Conservation (phyloP, 768 basidiomycete species). For the Lactarius hatsudake region DNA sequence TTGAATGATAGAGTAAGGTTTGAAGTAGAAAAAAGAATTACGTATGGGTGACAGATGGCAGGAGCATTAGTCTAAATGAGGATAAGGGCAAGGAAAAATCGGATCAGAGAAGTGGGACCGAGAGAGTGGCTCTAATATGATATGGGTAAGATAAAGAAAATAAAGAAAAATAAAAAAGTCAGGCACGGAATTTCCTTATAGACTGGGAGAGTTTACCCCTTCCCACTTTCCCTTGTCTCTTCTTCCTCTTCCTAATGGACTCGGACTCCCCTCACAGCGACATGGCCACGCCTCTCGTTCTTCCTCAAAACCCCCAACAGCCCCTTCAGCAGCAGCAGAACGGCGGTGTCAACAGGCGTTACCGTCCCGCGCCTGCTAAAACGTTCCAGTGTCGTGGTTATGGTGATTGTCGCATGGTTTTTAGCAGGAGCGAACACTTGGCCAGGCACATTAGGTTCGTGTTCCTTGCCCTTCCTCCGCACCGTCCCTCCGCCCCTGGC, state of each 20-base stretch:
- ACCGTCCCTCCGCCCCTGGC: slow-evolving; percentile 27
- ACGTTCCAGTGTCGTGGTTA: slow-evolving; percentile 95
- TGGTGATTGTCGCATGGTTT: slow-evolving; percentile 96
- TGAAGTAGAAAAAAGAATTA: slow-evolving; percentile 1
- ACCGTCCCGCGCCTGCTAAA: slow-evolving; percentile 83
- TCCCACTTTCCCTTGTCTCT: neutral
- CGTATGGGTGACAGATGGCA: slow-evolving; percentile 11
- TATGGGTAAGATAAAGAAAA: slow-evolving; percentile 2
- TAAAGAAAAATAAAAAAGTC: slow-evolving; percentile 10
- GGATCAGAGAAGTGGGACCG: slow-evolving; percentile 9
- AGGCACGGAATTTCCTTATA: slow-evolving; percentile 27
- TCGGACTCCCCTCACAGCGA: slow-evolving; percentile 21
- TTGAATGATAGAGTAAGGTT: slow-evolving; percentile 13
- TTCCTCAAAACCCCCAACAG: slow-evolving; percentile 3
- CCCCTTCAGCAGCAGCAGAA: slow-evolving; percentile 32
- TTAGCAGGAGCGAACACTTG: slow-evolving; percentile 92
- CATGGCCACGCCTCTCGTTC: slow-evolving; percentile 18
- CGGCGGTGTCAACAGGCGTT: slow-evolving; percentile 53
- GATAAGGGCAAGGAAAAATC: slow-evolving; percentile 26
- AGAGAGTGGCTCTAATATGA: neutral
- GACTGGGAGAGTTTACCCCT: slow-evolving; percentile 2
- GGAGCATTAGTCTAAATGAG: slow-evolving; percentile 22
- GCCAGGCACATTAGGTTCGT: slow-evolving; percentile 91
- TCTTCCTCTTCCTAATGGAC: slow-evolving; percentile 14
- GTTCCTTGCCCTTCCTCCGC: slow-evolving; percentile 27